These are phyloP conservation scores for Monosporascus sp. DNA, from an alignment of 2,329 filamentous ascomycete genomes.

Conservation along the genomic window DNA sequence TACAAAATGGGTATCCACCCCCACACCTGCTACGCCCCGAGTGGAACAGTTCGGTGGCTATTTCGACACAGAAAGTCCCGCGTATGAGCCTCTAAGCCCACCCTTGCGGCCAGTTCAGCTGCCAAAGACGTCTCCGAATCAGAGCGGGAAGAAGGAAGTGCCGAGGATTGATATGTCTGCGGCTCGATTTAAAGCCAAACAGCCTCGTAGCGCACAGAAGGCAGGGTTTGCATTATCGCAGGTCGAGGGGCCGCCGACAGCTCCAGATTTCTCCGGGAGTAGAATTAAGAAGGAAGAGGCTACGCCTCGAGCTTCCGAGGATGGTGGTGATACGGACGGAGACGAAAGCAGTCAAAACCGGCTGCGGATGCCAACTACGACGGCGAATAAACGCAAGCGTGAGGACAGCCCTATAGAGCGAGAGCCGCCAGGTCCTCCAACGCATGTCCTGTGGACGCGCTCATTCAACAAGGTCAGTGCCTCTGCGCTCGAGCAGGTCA, in stretches of 20 bases:
- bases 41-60: slow-evolving; percentile 24
- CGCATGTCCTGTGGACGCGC: slow-evolving; percentile 69
- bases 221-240: slow-evolving; percentile 29
- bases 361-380: slow-evolving; percentile 32
- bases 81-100: slow-evolving; percentile 56
- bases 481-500: slow-evolving; percentile 70
- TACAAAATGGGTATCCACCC: slow-evolving; percentile 55
- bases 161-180: slow-evolving; percentile 24
- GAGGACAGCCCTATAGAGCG: slow-evolving; percentile 45
- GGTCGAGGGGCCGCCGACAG: slow-evolving; percentile 43
- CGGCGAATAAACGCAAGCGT: slow-evolving; percentile 51
- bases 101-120: slow-evolving; percentile 35
- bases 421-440: slow-evolving; percentile 49
- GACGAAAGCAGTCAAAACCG: slow-evolving; percentile 45
- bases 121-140: slow-evolving; percentile 27
- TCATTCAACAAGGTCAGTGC: slow-evolving; percentile 69
- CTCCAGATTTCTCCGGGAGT: slow-evolving; percentile 34
- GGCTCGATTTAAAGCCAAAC: slow-evolving; percentile 24
- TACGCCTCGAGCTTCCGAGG: slow-evolving; percentile 50
- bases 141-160: slow-evolving; percentile 30
- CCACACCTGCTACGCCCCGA: slow-evolving; percentile 54
- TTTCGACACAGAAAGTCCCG: slow-evolving; percentile 45
- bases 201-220: slow-evolving; percentile 33
- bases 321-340: slow-evolving; percentile 50
- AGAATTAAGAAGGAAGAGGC: slow-evolving; percentile 56